These are phyloP conservation scores for Zopfochytrium polystomum DNA, from an alignment of 371 early-diverging fungal species.

Conservation along the genomic window DNA sequence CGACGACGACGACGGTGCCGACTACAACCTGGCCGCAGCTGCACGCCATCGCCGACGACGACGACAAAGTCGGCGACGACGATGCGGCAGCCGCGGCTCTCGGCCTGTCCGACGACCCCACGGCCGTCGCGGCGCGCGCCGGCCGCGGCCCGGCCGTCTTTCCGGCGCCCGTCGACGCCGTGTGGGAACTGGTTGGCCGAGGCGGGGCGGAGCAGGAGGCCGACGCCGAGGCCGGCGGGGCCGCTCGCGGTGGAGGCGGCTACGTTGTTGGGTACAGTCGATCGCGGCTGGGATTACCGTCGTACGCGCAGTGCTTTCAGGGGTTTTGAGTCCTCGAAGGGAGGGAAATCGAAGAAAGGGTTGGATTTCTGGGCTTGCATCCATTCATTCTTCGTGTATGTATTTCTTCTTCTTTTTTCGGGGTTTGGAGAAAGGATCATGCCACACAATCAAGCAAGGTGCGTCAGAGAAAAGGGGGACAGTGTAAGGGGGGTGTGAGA, in stretches of 20 bases:
- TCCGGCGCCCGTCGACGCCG: constrained; percentile 11
- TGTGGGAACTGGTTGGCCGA: constrained; percentile 13
- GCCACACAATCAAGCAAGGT: no score
- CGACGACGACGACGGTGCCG: background rate
- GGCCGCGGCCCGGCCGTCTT: constrained; percentile 1
- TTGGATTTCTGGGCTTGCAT: no score
- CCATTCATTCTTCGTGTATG: no score
- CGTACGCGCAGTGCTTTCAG: constrained; percentile 19
- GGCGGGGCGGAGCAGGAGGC: background rate
- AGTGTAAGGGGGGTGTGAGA: no score
- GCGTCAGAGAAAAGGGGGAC: no score
- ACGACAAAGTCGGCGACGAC: background rate
- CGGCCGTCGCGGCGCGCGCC: no score
- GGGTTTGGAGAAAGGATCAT: no score
- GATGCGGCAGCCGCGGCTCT: constrained; percentile 11
- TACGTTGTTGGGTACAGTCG: constrained; percentile 10
- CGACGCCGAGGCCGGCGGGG: background rate
- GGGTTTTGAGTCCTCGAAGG: constrained; percentile 16
- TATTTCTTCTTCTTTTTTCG: background rate
- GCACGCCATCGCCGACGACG: constrained; percentile 3
- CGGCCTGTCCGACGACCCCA: no score
- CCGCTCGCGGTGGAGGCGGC: background rate
- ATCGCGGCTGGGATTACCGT: constrained; percentile 18
- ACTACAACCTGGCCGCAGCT: constrained; percentile 11
- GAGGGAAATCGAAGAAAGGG: no score